Base-by-base conservation (phyloP, 768 basidiomycete genomes). In the Clitopilus hobsonii region DNA sequence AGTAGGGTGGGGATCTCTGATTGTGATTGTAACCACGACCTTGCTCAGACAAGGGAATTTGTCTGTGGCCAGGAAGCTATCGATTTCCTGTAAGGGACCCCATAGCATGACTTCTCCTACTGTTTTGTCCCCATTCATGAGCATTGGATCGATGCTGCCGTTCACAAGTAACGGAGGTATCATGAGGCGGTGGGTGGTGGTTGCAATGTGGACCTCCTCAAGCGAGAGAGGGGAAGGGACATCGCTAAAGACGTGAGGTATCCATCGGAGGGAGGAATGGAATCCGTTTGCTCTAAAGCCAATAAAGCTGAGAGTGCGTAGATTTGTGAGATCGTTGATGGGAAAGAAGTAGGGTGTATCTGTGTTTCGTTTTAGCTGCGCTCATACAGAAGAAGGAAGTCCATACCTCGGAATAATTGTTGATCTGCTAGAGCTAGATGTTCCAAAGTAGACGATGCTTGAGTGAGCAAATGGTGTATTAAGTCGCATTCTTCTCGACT, bases 341-440 rank as follows among this genome's bases (percentile, higher is more conserved):
- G 16, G 56, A 36, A 30, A 54, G 45, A 41, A 52, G 38, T 50
- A 26, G 4, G 51, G 51, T n/a, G 51, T 54, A 10, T 55, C 51
- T 55, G 36, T 8, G 47, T 2, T 6, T 14, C 30, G 5, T 26
- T 27, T 50, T 24, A 51, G 14, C 2, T 38, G 23, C 32, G 13
- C 23, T 45, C 18, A 20, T 28, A 30, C n/a, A 11, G n/a, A 11
- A 23, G 41, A 11, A 5, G 14, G 20, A 54, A 8, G 27, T 13
- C 28, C 54, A 48, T 22, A 55, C 57, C 47, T 48, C 30, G 53
- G 16, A 54, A 57, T 45, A 47, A 51, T 38, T 38, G 54, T 30
- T 18, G 20, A 23, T 25, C 54, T 36, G n/a, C 38, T 10, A 57
- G n/a, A 20, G n/a, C 48, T 7, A 57, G 51, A 30, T 54, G 49